phyloP scores from a whole-genome alignment of 1,284 basidiomycete species.

The Rhodotorula sp. region DNA sequence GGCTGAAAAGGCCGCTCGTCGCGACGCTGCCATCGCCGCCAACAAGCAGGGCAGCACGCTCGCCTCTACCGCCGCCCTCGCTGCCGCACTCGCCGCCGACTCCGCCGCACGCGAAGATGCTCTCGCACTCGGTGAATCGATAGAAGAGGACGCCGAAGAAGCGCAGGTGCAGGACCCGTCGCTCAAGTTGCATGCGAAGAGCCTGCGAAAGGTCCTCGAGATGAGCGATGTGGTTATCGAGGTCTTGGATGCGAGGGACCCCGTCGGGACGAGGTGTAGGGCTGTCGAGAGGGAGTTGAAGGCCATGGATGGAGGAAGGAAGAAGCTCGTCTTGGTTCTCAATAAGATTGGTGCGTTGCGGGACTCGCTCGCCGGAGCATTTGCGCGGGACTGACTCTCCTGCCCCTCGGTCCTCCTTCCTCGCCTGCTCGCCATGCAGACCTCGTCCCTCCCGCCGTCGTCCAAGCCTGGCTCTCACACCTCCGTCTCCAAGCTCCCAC shows the following conservation, averaged over 20 bases:
- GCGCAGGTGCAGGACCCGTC: slow-evolving; percentile 43
- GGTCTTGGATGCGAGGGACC: slow-evolving; percentile 87
- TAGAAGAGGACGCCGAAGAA: slow-evolving; percentile 43
- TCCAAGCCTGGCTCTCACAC: slow-evolving; percentile 84
- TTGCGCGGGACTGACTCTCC: not conserved
- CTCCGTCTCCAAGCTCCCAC: slow-evolving; percentile 89
- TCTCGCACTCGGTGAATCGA: slow-evolving; percentile 39
- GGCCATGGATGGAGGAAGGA: slow-evolving; percentile 75
- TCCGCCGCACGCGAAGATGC: slow-evolving; percentile 40
- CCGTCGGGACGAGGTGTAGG: slow-evolving; percentile 79
- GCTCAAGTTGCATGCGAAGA: slow-evolving; percentile 50
- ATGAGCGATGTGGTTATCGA: slow-evolving; percentile 87
- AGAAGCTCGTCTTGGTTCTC: slow-evolving; percentile 81
- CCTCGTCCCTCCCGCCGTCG: slow-evolving; percentile 82
- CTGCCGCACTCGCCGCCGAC: slow-evolving; percentile 41
- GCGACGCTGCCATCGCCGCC: slow-evolving; percentile 35
- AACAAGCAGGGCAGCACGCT: slow-evolving; percentile 27
- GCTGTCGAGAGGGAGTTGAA: slow-evolving; percentile 88
- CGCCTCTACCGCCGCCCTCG: slow-evolving; percentile 41
- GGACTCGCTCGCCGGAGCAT: slow-evolving; percentile 24
- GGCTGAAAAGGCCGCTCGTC: slow-evolving; percentile 60
- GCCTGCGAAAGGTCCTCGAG: slow-evolving; percentile 86
- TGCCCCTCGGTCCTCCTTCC: not conserved
- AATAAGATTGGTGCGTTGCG: slow-evolving; percentile 80
- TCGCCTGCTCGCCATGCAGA: slow-evolving; percentile 55